Evolutionary conservation across 1,139 yeast species (phyloP).

Genomic region (Pichia kudriavzevii): DNA sequence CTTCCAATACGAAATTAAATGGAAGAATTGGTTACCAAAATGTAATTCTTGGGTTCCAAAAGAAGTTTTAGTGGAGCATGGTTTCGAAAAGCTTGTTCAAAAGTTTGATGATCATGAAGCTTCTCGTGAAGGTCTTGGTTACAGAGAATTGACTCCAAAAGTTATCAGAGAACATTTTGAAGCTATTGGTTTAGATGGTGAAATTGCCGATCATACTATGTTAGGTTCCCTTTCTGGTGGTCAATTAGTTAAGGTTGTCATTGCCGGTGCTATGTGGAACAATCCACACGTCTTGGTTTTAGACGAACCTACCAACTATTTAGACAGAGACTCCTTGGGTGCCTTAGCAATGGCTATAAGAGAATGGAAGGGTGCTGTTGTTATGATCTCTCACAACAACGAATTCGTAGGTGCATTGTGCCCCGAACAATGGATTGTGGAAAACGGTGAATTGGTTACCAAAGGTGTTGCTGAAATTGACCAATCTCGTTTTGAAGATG

Average conservation of each 20-base stretch:
- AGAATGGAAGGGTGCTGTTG: conserved; percentile 98
- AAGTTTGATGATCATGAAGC: conserved; percentile 98
- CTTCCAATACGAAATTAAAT: conserved; percentile 93
- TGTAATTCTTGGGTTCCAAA: conserved; percentile 91
- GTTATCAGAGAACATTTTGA: conserved; percentile 95
- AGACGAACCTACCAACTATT: conserved; percentile 97
- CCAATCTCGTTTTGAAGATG: conserved; percentile 73
- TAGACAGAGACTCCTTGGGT: conserved; percentile 96
- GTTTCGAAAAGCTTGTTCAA: conserved; percentile 82
- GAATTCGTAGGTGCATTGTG: conserved; percentile 97
- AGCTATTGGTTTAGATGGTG: conserved; percentile 95
- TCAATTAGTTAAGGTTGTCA: conserved; percentile 94
- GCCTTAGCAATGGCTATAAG: conserved; percentile 96
- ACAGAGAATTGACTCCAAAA: conserved; percentile 83
- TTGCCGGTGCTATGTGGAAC: conserved; percentile 99
- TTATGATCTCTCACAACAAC: conserved; percentile 95
- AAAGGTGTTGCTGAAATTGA: conserved; percentile 77
- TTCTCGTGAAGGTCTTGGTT: conserved; percentile 96
- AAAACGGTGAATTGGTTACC: conserved; percentile 81
- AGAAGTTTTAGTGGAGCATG: conserved; percentile 70
- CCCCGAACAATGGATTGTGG: conserved; percentile 98
- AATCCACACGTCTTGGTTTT: conserved; percentile 96
- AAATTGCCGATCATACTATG: conserved; percentile 96
- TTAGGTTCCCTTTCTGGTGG: conserved; percentile 97
- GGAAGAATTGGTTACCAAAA: conserved; percentile 90